Percentiles rank a stretch among this genome's conserved stretches.
These are phyloP conservation scores for Boletus pseudo-olivaceus DNA, from an alignment of 768 basidiomycete species.

Conservation along the genomic window DNA sequence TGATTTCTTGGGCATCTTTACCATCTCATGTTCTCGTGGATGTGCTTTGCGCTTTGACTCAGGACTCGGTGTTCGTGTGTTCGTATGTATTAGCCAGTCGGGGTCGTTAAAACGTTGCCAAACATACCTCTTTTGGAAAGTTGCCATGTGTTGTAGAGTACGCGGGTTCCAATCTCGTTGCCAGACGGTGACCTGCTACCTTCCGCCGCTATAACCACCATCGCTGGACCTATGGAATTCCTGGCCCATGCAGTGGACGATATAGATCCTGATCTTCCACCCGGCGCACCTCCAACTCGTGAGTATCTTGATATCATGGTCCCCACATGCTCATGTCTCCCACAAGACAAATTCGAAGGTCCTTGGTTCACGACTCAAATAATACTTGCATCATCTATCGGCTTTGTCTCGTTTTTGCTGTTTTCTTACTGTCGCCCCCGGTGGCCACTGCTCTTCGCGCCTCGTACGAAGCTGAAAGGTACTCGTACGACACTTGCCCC, in stretches of 20 bases:
- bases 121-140: not conserved
- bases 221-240: constrained; percentile 3
- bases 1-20: no score
- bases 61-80: no score
- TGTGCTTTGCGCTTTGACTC: no score
- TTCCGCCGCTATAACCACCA: not conserved
- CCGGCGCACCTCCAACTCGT: constrained; percentile 65
- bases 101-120: not conserved
- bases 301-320: constrained; percentile 25
- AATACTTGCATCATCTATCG: constrained; percentile 70
- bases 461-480: constrained; percentile 94
- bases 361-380: constrained; percentile 97
- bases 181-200: not conserved
- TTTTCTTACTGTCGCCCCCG: constrained; percentile 88
- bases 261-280: constrained; percentile 46
- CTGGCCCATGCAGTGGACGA: constrained; percentile 27
- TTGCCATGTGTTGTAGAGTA: not conserved
- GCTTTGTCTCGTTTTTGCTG: constrained; percentile 73
- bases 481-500: not conserved
- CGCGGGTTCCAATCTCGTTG: not conserved
- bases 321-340: constrained; percentile 3
- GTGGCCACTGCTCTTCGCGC: constrained; percentile 89
- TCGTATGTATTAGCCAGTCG: no score
- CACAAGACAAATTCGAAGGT: constrained; percentile 74
- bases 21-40: no score